Conservation (phyloP, 1,284 basidiomycete genomes). For the Irpex lacteus region DNA sequence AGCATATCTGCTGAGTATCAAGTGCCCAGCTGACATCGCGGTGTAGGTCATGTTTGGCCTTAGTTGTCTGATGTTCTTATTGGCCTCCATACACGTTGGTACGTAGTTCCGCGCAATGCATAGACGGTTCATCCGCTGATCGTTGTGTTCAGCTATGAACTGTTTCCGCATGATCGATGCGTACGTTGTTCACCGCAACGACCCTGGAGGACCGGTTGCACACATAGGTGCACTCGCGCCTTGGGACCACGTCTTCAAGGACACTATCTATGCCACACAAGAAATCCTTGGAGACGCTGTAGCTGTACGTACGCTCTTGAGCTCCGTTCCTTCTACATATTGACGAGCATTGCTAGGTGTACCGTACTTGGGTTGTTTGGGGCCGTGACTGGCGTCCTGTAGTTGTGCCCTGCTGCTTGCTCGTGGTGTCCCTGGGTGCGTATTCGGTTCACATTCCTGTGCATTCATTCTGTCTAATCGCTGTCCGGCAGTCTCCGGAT, state of each 20-base stretch:
- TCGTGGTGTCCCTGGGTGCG: slow-evolving; percentile 27
- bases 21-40: background rate
- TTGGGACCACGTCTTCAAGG: slow-evolving; percentile 32
- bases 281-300: slow-evolving; percentile 30
- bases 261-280: slow-evolving; percentile 27
- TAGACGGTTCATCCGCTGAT: background rate
- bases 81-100: slow-evolving; percentile 18
- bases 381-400: slow-evolving; percentile 25
- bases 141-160: slow-evolving; percentile 24
- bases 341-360: slow-evolving; percentile 23
- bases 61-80: slow-evolving; percentile 15
- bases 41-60: slow-evolving; percentile 16
- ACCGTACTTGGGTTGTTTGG: slow-evolving; percentile 31
- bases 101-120: background rate
- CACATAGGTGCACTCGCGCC: slow-evolving; percentile 27
- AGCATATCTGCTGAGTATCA: background rate
- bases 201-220: slow-evolving; percentile 23
- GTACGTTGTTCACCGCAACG: slow-evolving; percentile 24
- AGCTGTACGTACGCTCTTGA: slow-evolving; percentile 21
- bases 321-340: background rate
- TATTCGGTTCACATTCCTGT: background rate
- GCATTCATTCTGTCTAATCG: background rate
- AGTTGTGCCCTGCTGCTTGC: slow-evolving; percentile 21
- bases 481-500: slow-evolving; percentile 11
- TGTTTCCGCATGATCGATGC: slow-evolving; percentile 28